phyloP scores from a whole-genome alignment of 2,329 filamentous ascomycete genomes.

The Neocucurbitaria cava region DNA sequence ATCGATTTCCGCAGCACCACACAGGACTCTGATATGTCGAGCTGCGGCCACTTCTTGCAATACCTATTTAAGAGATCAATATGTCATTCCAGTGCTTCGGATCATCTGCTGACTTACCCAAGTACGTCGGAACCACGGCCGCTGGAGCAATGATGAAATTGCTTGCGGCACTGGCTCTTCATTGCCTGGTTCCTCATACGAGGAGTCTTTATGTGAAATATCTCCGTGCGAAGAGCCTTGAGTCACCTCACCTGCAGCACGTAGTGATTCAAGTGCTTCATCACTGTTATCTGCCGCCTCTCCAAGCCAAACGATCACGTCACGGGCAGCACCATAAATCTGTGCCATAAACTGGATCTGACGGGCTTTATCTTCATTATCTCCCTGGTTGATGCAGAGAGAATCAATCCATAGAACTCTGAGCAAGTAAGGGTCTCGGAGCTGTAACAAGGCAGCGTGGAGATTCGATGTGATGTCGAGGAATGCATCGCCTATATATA shows the following conservation, averaged over 20 bases:
- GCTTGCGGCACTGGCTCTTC: too few relatives aligned
- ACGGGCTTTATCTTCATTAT: conserved; percentile 17
- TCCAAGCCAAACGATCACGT: conserved; percentile 24
- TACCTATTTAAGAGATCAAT: conserved; percentile 2
- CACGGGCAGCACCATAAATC: conserved; percentile 19
- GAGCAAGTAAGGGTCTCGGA: conserved; percentile 5
- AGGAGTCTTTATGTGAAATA: too few relatives aligned
- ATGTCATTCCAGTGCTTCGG: background rate
- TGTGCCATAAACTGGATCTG: conserved; percentile 22
- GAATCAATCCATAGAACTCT: conserved; percentile 17
- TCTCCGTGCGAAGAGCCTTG: background rate
- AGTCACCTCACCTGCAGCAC: background rate
- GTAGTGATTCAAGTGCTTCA: conserved; percentile 4
- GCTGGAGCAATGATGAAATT: background rate
- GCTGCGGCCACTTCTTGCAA: conserved; percentile 24
- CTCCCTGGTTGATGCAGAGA: conserved; percentile 17
- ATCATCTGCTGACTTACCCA: background rate
- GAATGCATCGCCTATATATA: conserved; percentile 4
- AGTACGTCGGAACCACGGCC: background rate
- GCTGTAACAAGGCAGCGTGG: conserved; percentile 5
- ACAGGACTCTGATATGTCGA: conserved; percentile 13
- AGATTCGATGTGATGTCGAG: background rate
- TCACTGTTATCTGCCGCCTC: conserved; percentile 11
- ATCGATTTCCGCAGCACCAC: conserved; percentile 13
- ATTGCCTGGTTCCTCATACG: too few relatives aligned